Percentiles rank a stretch among this genome's conserved stretches.
Evolutionary conservation across 805 yeast genomes (phyloP).

Genomic region (Brettanomyces nanus): DNA sequence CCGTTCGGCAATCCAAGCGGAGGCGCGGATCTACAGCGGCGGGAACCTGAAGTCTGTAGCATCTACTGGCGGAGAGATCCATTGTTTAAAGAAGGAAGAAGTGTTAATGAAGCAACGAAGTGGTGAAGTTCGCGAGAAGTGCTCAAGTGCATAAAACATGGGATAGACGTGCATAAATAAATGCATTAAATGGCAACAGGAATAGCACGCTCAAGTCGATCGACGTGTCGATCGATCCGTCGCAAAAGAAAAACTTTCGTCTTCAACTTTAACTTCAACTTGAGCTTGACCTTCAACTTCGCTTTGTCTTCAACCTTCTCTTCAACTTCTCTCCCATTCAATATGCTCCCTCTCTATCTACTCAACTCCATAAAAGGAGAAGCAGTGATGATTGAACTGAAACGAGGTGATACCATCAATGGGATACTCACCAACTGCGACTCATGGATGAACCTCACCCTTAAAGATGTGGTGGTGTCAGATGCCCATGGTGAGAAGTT

Average conservation of each 20-base stretch:
- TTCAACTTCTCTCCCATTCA: no score
- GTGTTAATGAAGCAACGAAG: no score
- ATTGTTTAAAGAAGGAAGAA: constrained; percentile 22
- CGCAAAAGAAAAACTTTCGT: no score
- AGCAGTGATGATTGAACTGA: constrained; percentile 80
- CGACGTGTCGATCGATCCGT: no score
- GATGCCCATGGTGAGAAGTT: constrained; percentile 54
- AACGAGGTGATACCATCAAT: constrained; percentile 81
- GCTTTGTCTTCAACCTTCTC: no score
- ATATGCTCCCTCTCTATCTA: constrained; percentile 84
- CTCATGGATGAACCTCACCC: constrained; percentile 90
- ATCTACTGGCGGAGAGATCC: constrained; percentile 59
- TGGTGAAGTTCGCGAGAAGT: no score
- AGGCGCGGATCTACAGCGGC: constrained; percentile 43
- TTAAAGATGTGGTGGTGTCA: constrained; percentile 65
- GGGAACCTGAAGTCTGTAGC: constrained; percentile 52
- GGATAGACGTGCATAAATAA: no score
- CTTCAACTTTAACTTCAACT: no score
- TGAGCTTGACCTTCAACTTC: no score
- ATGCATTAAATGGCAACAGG: no score
- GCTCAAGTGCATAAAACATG: no score
- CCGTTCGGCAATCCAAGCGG: constrained; percentile 56
- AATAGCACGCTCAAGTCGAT: no score
- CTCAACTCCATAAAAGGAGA: constrained; percentile 88
- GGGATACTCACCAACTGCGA: constrained; percentile 85